Percentiles rank a stretch among this genome's conserved stretches.
These are phyloP conservation scores for Rhizopus delemar DNA, from an alignment of 371 early-diverging fungal genomes.

Conservation along the genomic window DNA sequence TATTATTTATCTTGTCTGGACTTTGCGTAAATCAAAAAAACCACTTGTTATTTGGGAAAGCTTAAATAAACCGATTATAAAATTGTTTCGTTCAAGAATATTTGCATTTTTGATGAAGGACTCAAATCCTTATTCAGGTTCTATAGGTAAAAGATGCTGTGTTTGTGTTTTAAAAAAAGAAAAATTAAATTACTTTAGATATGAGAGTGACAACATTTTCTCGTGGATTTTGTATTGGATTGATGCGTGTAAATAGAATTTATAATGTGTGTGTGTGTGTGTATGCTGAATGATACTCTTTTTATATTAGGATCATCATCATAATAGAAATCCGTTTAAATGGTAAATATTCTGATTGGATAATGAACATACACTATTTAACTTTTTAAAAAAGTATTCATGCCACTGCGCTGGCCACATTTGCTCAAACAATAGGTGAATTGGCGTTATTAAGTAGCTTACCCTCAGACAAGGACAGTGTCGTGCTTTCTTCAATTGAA, in stretches of 20 bases:
- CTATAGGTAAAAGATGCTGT: conserved; percentile 36
- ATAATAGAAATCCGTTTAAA: conserved; percentile 30
- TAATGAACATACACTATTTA: background rate
- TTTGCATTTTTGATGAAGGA: conserved; percentile 40
- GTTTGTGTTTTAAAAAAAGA: background rate
- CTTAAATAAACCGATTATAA: conserved; percentile 46
- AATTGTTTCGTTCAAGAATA: conserved; percentile 43
- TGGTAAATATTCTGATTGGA: conserved; percentile 12
- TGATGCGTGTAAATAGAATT: conserved; percentile 45
- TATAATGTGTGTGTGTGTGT: background rate
- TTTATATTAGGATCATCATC: conserved; percentile 29
- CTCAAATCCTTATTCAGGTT: conserved; percentile 44
- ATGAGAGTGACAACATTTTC: conserved; percentile 50
- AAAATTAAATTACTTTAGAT: conserved; percentile 23
- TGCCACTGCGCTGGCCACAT: conserved; percentile 62
- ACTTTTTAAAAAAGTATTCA: conserved; percentile 43
- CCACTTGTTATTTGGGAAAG: conserved; percentile 52
- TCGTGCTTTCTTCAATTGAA: conserved; percentile 4
- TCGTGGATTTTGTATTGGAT: conserved; percentile 49
- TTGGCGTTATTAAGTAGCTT: conserved; percentile 50
- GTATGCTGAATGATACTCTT: no score
- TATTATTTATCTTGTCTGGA: conserved; percentile 41
- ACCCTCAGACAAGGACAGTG: conserved; percentile 4
- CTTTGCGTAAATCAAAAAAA: conserved; percentile 38
- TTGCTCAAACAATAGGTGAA: conserved; percentile 64